Evolutionary conservation across 306 rosid genomes (phyloP), one percentile per base, ranked within the genome.

Genomic region (Lotus japonicus): DNA sequence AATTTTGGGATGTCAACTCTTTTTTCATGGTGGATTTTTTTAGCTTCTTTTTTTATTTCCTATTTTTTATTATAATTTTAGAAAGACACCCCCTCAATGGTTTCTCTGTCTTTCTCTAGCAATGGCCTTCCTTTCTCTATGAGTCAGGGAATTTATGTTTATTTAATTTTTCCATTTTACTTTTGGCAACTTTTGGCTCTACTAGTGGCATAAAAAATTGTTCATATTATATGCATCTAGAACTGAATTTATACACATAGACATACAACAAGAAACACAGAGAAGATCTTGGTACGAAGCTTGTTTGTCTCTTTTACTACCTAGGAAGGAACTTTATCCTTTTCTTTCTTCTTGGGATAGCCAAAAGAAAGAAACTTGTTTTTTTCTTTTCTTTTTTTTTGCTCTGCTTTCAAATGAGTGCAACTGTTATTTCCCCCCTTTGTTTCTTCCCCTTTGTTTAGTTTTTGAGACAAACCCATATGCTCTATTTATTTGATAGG

Each of bases 291-390:
- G 48, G 66, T 42, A 48, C 80, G 54, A 75, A 73, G 75, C 69
- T 68, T 89, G 87, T 75, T 66, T 31, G 6, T 51, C 72, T 72
- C 66, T 57, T 26, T 26, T 26, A 26, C 31, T 41, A 64, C 50
- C 50, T 58, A 75, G 54, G 36, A 64, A 41, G 1, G 7, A 71
- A 69, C 85, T 82, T 86, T 83, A 87, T 88, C 85, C 89, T 78
- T 95, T 84, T 78, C 97, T 85, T 89, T 88, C 74, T 19, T 78
- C 77, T 72, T 19, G 78, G 88, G 97, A 73, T 83, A 87, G 73
- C 92, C 89, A 79, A 95, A 95, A 95, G 95, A 26, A 26, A 26
- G 4, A 26, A 21, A n/a, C n/a, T n/a, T n/a, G n/a, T n/a, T n/a
- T n/a, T 21, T 21, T 3, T 21, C 3, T 21, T 26, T 3, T 26